Base-by-base conservation (phyloP, 176 grass and related monocot genomes). In the Cocos nucifera region DNA sequence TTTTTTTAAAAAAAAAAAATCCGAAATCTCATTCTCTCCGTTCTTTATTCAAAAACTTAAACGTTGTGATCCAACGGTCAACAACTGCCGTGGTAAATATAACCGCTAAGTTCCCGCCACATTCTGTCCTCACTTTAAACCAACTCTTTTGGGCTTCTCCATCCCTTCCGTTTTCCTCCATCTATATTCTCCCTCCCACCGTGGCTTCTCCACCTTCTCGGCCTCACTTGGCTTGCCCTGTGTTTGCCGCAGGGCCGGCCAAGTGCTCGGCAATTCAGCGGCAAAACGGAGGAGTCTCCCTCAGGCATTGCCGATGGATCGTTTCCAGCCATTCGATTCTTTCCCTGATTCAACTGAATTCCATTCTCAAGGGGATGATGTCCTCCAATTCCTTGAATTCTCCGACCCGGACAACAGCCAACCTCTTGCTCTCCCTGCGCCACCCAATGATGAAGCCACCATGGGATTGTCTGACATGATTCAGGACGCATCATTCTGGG, bases 311-410 rank as follows among this genome's bases (percentile, higher is more conserved):
- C 12, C 39, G 8, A 15, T 32, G 26, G 54, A 39, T 39, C 1
- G 8, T 39, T 39, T 39, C 35, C 32, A 8, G 15, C 35, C 23
- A 15, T 21, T 24, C 20, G 16, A 15, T 48, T 2, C 4, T 17
- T 19, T n/a, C 4, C 63, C 22, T 6, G 17, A 9, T 30, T 9
- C 7, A 21, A 6, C 50, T 6, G 44, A 32, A 19, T 6, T 24
- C 51, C 51, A 9, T 26, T 3, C 22, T 16, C 21, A n/a, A 8
- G 54, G 50, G 23, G 32, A 66, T 29, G 63, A 59, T 35, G 39
- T 75, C 62, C 62, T 66, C 62, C 44, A 66, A 22, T 75, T 51
- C 51, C 54, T 75, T 16, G 49, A 65, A 23, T 51, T 66, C 29
- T 26, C 62, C 12, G 39, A 66, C 16, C 8, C 19, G 5, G 62